Percentiles rank a stretch among this genome's conserved stretches.
phyloP scores from a whole-genome alignment of 163 green algal genomes.

The Scenedesmus sp. region DNA sequence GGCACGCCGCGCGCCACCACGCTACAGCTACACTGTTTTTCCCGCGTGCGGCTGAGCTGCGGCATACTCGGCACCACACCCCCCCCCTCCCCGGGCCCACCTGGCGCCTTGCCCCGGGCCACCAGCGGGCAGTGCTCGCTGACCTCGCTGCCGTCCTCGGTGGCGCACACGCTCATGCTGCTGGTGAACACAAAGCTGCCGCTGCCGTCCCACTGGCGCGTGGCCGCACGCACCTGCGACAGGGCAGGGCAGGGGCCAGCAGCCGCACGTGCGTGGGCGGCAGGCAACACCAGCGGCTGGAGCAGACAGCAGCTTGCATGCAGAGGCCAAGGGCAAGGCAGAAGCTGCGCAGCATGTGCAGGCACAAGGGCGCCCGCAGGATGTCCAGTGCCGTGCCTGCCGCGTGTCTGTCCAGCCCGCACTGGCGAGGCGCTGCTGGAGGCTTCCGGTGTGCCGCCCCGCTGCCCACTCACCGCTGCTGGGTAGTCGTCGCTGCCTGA shows the following conservation, averaged over 20 bases:
- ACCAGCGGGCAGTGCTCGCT: slow-evolving; percentile 75
- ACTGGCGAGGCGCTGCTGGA: neutral
- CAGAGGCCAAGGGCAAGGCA: too few species aligned
- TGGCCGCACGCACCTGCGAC: slow-evolving; percentile 72
- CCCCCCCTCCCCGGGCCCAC: slow-evolving; percentile 13
- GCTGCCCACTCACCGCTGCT: slow-evolving; percentile 76
- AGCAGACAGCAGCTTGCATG: too few species aligned
- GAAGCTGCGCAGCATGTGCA: too few species aligned
- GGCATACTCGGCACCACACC: too few species aligned
- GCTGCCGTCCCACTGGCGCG: slow-evolving; percentile 85
- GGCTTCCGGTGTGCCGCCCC: neutral
- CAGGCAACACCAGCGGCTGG: too few species aligned
- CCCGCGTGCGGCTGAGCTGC: too few species aligned
- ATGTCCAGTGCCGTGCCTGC: too few species aligned
- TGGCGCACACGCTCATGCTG: slow-evolving; percentile 85
- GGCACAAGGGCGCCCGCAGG: too few species aligned
- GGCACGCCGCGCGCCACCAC: too few species aligned
- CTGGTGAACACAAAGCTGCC: slow-evolving; percentile 93
- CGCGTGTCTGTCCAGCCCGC: too few species aligned
- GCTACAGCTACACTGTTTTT: too few species aligned
- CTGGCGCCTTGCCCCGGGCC: slow-evolving; percentile 70
- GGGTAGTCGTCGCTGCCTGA: slow-evolving; percentile 91
- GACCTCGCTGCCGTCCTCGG: slow-evolving; percentile 78
- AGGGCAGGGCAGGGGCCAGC: neutral
- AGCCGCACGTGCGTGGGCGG: neutral